These are phyloP conservation scores for Tricholoma sp. DNA, from an alignment of 768 basidiomycete species.

Conservation along the genomic window DNA sequence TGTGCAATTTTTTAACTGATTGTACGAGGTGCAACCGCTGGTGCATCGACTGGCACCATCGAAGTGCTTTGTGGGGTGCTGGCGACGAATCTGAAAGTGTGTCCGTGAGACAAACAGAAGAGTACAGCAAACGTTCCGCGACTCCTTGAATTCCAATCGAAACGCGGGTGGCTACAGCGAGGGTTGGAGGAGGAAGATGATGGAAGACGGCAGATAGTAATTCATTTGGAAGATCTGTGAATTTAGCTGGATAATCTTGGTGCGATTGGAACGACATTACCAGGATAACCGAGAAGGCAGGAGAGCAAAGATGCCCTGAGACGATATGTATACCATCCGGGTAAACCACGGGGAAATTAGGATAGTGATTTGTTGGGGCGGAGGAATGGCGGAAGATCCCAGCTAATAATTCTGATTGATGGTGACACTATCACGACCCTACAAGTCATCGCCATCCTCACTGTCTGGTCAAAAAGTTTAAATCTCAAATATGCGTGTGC, in stretches of 20 bases:
- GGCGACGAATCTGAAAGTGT: conserved; percentile 35
- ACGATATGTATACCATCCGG: conserved; percentile 28
- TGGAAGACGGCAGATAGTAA: conserved; percentile 46
- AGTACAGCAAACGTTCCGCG: conserved; percentile 56
- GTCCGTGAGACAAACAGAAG: conserved; percentile 46
- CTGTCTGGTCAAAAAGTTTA: too few relatives aligned
- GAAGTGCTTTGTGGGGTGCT: conserved; percentile 35
- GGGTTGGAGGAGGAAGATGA: conserved; percentile 28
- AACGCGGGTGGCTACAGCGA: conserved; percentile 38
- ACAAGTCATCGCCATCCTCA: too few relatives aligned
- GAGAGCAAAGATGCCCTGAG: background rate
- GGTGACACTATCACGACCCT: too few relatives aligned
- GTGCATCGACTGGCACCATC: conserved; percentile 50
- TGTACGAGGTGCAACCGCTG: conserved; percentile 41
- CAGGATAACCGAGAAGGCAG: background rate
- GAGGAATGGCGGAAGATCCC: conserved; percentile 32
- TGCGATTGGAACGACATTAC: conserved; percentile 7
- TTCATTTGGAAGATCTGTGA: conserved; percentile 48
- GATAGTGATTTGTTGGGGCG: conserved; percentile 32
- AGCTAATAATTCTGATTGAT: too few relatives aligned
- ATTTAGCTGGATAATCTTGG: conserved; percentile 9
- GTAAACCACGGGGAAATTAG: conserved; percentile 27
- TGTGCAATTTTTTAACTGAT: conserved; percentile 38
- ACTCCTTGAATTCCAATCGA: conserved; percentile 46
- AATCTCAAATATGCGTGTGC: background rate